These are phyloP conservation scores for Ensete ventricosum DNA, from an alignment of 176 grass and related monocot species.

Conservation along the genomic window DNA sequence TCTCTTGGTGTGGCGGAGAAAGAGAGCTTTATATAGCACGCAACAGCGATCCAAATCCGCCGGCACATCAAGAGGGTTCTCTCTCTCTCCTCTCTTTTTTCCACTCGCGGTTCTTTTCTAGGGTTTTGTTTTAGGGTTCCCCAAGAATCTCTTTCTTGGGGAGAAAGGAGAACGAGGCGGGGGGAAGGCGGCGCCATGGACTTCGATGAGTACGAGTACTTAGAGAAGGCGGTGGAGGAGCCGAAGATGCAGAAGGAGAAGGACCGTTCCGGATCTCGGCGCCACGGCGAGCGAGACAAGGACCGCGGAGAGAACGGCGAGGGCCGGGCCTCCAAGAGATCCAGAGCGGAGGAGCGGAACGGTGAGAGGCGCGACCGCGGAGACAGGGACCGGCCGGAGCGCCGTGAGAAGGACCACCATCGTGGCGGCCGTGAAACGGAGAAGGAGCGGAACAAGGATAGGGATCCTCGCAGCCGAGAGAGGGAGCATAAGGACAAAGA, in stretches of 20 bases:
- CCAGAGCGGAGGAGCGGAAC: neutral
- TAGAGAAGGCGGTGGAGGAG: conserved; percentile 17
- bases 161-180: neutral
- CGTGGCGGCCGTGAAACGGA: neutral
- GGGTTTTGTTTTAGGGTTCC: neutral
- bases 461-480: neutral
- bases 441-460: conserved; percentile 9
- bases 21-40: neutral
- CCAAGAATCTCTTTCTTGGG: neutral
- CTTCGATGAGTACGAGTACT: conserved; percentile 21
- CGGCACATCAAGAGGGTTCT: neutral
- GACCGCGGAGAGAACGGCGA: neutral
- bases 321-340: conserved; percentile 7
- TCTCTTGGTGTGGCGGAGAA: no score
- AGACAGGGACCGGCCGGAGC: neutral
- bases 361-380: neutral
- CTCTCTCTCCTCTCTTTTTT: no score
- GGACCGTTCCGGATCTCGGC: conserved; percentile 5
- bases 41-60: neutral
- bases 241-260: conserved; percentile 7
- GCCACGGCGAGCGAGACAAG: neutral
- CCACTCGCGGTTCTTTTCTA: neutral
- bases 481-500: conserved; percentile 8
- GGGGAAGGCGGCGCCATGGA: conserved; percentile 7
- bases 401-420: conserved; percentile 1